Evolutionary conservation across 228 moss, liverwort and hornwort species (phyloP).

Genomic region (Sphagnum fallax): DNA sequence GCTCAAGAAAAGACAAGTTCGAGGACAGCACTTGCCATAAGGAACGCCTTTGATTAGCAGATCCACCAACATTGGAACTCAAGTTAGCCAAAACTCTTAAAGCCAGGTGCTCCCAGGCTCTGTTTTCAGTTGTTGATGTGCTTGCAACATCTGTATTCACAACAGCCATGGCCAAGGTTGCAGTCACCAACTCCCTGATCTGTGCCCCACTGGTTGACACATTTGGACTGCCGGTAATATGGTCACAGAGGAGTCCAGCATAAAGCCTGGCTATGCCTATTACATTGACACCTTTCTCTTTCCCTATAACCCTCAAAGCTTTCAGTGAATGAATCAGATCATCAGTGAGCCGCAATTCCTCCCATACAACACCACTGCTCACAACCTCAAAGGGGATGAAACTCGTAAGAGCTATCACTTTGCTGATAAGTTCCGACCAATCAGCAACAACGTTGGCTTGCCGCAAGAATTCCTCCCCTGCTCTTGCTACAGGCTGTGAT

Average conservation of each 20-base stretch:
- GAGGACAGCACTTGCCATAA: conserved; percentile 47
- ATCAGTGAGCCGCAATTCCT: conserved; percentile 48
- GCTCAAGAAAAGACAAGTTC: conserved; percentile 46
- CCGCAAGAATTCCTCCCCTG: conserved; percentile 12
- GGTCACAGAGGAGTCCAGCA: conserved; percentile 47
- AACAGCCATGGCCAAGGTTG: conserved; percentile 28
- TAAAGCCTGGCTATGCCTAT: conserved; percentile 44
- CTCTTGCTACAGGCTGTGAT: conserved; percentile 25
- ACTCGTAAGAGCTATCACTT: conserved; percentile 39
- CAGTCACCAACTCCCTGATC: conserved; percentile 34
- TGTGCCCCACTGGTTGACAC: conserved; percentile 37
- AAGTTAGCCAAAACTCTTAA: conserved; percentile 56
- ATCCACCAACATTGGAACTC: conserved; percentile 35
- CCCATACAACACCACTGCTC: conserved; percentile 36
- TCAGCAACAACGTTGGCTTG: conserved; percentile 19
- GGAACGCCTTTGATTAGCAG: conserved; percentile 30
- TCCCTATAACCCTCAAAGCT: conserved; percentile 31
- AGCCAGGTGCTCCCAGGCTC: conserved; percentile 45
- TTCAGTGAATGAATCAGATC: conserved; percentile 48
- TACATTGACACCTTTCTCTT: conserved; percentile 37
- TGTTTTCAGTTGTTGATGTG: conserved; percentile 10
- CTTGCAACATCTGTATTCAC: conserved; percentile 13
- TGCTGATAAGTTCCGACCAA: conserved; percentile 40
- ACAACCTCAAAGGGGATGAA: conserved; percentile 53
- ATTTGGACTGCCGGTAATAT: conserved; percentile 27